Conservation (phyloP, 495 filamentous ascomycete genomes). For the Astrothelium subdiscretum region DNA sequence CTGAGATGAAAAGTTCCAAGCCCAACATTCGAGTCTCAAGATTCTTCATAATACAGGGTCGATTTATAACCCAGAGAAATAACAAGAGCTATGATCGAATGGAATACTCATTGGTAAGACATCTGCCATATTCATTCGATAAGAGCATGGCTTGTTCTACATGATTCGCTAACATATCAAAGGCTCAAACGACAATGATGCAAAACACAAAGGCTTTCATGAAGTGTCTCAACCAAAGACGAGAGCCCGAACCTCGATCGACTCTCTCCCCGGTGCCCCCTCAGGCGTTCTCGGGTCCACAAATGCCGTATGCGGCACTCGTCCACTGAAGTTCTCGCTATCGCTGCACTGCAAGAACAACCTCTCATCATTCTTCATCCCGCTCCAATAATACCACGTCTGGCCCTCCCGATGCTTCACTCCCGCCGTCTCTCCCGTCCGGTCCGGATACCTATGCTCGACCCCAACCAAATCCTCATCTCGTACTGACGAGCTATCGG, state of each 20-base stretch:
- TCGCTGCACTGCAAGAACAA: conserved; percentile 78
- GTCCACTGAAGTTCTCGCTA: conserved; percentile 46
- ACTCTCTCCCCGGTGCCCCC: conserved; percentile 46
- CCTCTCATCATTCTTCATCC: conserved; percentile 63
- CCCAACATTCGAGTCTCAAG: no score
- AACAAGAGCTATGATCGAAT: no score
- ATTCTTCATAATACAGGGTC: no score
- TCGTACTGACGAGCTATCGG: conserved; percentile 45
- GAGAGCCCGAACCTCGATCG: conserved; percentile 77
- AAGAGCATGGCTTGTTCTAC: neutral
- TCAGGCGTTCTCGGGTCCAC: conserved; percentile 50
- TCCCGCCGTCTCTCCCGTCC: conserved; percentile 65
- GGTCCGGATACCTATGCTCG: conserved; percentile 63
- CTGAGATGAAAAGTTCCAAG: no score
- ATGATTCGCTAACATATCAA: neutral
- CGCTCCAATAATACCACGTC: conserved; percentile 70
- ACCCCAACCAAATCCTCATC: conserved; percentile 58
- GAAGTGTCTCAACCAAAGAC: conserved; percentile 55
- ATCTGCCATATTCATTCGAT: no score
- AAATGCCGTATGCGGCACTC: conserved; percentile 77
- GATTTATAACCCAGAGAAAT: no score
- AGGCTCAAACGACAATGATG: conserved; percentile 5
- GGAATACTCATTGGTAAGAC: no score
- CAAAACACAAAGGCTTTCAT: neutral
- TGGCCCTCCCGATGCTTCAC: conserved; percentile 48